A percentile compares a stretch with the other conserved stretches of the same genome.
Conservation (phyloP, 805 yeast species). For the Candida sakaeoensis region DNA sequence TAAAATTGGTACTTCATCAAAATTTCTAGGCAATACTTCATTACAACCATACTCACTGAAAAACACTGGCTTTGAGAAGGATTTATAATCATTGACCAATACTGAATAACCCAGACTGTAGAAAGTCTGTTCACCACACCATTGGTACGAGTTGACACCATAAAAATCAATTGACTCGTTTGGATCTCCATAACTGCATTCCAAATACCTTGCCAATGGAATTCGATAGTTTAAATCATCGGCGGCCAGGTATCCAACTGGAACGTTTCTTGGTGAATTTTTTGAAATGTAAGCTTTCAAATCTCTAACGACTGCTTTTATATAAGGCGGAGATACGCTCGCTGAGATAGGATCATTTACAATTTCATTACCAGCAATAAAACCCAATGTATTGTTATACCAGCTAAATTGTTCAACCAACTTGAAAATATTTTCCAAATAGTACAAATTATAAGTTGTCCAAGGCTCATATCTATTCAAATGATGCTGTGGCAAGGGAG, state of each 20-base stretch:
- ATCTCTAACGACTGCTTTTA: conserved; percentile 78
- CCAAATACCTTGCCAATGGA: conserved; percentile 74
- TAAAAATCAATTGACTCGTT: conserved; percentile 69
- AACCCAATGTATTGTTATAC: conserved; percentile 86
- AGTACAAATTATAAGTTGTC: conserved; percentile 72
- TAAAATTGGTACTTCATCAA: conserved; percentile 70
- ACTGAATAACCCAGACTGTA: conserved; percentile 63
- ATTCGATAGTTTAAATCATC: conserved; percentile 79
- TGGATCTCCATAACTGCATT: conserved; percentile 57
- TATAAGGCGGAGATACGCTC: conserved; percentile 61
- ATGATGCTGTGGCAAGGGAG: conserved; percentile 75
- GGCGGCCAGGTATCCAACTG: conserved; percentile 96
- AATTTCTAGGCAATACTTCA: conserved; percentile 69
- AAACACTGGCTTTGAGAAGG: conserved; percentile 73
- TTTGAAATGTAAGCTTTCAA: conserved; percentile 64
- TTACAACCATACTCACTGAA: conserved; percentile 90
- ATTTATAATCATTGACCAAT: conserved; percentile 68
- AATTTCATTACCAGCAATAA: conserved; percentile 90
- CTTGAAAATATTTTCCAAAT: conserved; percentile 71
- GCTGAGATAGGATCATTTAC: conserved; percentile 78
- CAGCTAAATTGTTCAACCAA: conserved; percentile 77
- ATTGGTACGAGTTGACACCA: conserved; percentile 78
- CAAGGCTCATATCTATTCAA: conserved; percentile 91
- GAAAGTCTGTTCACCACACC: conserved; percentile 87
- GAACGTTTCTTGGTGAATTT: conserved; percentile 63